Evolutionary conservation across 139 green algal species (phyloP).

Genomic region (Micractinium conductrix): DNA sequence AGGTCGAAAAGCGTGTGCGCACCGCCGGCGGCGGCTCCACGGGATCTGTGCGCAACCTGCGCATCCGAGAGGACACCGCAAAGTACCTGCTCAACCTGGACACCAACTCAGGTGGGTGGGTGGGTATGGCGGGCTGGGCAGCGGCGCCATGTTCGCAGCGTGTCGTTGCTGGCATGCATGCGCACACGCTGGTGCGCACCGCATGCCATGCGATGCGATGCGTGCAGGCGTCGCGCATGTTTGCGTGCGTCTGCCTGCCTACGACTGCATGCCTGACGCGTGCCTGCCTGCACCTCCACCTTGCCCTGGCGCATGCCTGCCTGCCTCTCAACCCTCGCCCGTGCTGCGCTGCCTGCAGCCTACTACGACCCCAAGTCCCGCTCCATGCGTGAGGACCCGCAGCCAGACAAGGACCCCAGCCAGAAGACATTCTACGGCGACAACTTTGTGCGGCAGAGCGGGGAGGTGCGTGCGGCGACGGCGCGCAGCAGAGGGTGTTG

Average conservation of each 20-base stretch:
- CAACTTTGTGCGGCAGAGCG: conserved; percentile 90
- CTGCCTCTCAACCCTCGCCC: background rate
- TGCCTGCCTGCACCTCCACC: background rate
- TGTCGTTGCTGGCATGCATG: background rate
- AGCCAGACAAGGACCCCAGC: conserved; percentile 64
- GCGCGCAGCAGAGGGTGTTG: too few species aligned
- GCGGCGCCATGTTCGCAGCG: too few species aligned
- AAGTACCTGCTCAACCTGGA: conserved; percentile 99
- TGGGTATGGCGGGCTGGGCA: too few species aligned
- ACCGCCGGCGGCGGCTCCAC: conserved; percentile 89
- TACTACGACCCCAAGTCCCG: conserved; percentile 99
- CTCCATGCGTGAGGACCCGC: conserved; percentile 95
- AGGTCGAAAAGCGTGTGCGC: conserved; percentile 96
- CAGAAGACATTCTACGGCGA: conserved; percentile 85
- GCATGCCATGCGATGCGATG: too few species aligned
- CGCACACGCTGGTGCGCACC: too few species aligned
- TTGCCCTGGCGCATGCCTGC: too few species aligned
- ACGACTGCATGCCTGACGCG: too few species aligned
- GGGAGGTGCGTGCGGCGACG: conserved; percentile 60
- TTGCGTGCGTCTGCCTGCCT: too few species aligned
- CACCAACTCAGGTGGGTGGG: conserved; percentile 66
- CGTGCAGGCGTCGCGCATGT: too few species aligned
- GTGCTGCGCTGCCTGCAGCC: conserved; percentile 49
- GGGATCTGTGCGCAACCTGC: conserved; percentile 93
- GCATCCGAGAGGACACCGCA: conserved; percentile 99